A percentile compares a stretch with the other conserved stretches of the same genome.
Evolutionary conservation across 2,329 filamentous ascomycete species (phyloP).

Genomic region (Talaromyces sp.): DNA sequence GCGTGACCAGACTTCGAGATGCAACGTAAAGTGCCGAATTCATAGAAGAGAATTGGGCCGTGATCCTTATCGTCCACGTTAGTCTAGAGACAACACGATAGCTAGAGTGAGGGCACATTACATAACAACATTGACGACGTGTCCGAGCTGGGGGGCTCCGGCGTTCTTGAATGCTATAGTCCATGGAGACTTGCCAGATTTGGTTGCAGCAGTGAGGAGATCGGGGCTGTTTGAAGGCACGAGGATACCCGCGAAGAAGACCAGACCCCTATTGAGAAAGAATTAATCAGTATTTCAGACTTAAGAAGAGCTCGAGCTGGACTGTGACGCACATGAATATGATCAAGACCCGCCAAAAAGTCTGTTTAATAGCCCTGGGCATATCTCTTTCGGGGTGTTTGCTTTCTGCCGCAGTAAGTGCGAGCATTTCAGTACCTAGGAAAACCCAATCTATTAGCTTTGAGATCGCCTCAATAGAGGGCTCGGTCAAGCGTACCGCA

Average conservation of each 20-base stretch:
- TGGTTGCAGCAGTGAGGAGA: slow-evolving; percentile 7
- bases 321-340: not conserved
- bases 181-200: slow-evolving; percentile 12
- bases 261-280: not conserved
- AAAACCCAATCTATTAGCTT: not conserved
- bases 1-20: slow-evolving; percentile 3
- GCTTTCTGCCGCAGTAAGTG: slow-evolving; percentile 41
- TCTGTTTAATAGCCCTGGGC: slow-evolving; percentile 39
- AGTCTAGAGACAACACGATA: not conserved
- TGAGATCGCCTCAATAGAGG: not conserved
- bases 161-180: slow-evolving; percentile 7
- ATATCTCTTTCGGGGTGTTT: slow-evolving; percentile 69
- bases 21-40: slow-evolving; percentile 12
- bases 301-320: not conserved
- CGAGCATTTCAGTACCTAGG: slow-evolving; percentile 33
- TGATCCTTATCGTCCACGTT: slow-evolving; percentile 5
- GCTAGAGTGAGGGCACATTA: not conserved
- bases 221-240: slow-evolving; percentile 9
- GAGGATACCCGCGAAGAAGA: slow-evolving; percentile 7
- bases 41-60: slow-evolving; percentile 11
- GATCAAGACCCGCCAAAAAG: slow-evolving; percentile 6
- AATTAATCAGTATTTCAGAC: not conserved
- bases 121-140: slow-evolving; percentile 3
- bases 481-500: not conserved
- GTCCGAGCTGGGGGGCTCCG: slow-evolving; percentile 3